Percentiles rank a stretch among this genome's conserved stretches.
Evolutionary conservation across 2,329 filamentous ascomycete species (phyloP).

Genomic region (Aspergillus tanneri): DNA sequence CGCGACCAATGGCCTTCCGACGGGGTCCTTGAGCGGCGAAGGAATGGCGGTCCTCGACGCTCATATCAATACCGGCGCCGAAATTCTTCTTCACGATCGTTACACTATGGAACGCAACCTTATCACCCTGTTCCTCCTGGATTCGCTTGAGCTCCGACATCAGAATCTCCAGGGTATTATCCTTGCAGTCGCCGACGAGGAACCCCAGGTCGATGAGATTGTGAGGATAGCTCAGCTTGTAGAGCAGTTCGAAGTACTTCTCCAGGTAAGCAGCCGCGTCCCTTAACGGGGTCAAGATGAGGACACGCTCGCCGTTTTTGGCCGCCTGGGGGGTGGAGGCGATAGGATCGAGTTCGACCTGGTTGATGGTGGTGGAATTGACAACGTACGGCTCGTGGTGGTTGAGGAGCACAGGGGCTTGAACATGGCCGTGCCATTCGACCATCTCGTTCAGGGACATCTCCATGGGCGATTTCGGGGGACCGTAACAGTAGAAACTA

Average conservation of each 20-base stretch:
- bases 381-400: constrained; percentile 84
- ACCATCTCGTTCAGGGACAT: constrained; percentile 90
- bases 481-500: constrained; percentile 97
- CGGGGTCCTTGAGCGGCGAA: constrained; percentile 87
- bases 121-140: constrained; percentile 70
- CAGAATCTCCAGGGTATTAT: constrained; percentile 87
- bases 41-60: constrained; percentile 77
- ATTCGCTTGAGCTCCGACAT: constrained; percentile 82
- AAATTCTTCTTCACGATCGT: constrained; percentile 92
- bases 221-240: constrained; percentile 89
- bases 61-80: constrained; percentile 69
- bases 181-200: constrained; percentile 84
- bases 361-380: constrained; percentile 75
- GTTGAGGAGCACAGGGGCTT: constrained; percentile 95
- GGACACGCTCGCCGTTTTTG: constrained; percentile 77
- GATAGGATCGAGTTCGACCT: constrained; percentile 81
- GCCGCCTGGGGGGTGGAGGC: constrained; percentile 76
- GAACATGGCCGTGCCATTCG: constrained; percentile 82
- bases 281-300: constrained; percentile 89
- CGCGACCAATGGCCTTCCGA: constrained; percentile 83
- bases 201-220: constrained; percentile 93
- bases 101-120: constrained; percentile 80
- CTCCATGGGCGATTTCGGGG: constrained; percentile 90
- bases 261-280: constrained; percentile 79
- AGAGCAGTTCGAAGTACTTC: constrained; percentile 91